A percentile compares a stretch with the other conserved stretches of the same genome.
Conservation (phyloP, 495 filamentous ascomycete species). For the Neurospora hispaniola region DNA sequence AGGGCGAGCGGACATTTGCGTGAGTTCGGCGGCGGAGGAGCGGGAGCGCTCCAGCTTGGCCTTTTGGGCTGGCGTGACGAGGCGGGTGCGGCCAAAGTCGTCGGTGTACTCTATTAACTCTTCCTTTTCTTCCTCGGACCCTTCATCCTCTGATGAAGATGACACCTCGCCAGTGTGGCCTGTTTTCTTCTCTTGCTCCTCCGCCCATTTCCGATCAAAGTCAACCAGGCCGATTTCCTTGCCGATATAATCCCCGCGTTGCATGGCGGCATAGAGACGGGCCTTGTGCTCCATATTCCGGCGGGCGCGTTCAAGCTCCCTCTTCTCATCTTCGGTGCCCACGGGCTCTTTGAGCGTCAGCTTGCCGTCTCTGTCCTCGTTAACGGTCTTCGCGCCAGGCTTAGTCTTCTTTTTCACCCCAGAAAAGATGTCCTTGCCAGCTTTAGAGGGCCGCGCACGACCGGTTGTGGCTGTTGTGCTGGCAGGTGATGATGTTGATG, state of each 20-base stretch:
- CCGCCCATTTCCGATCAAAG: conserved; percentile 91
- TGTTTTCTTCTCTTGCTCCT: conserved; percentile 33
- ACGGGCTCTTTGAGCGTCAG: conserved; percentile 31
- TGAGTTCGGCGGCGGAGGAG: conserved; percentile 37
- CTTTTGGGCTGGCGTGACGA: conserved; percentile 53
- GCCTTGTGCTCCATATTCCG: conserved; percentile 81
- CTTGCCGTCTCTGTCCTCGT: conserved; percentile 16
- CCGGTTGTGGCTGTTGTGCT: conserved; percentile 30
- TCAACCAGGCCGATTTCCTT: conserved; percentile 61
- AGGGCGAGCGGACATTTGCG: conserved; percentile 42
- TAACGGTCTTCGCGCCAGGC: conserved; percentile 21
- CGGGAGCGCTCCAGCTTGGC: conserved; percentile 40
- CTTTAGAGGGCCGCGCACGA: conserved; percentile 56
- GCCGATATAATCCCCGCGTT: conserved; percentile 55
- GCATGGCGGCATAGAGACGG: conserved; percentile 72
- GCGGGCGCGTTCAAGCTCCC: conserved; percentile 47
- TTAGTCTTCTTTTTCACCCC: conserved; percentile 57
- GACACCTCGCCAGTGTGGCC: conserved; percentile 24
- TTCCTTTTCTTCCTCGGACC: conserved; percentile 29
- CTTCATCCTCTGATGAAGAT: conserved; percentile 32
- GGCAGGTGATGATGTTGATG: conserved; percentile 7
- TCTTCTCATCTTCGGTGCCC: conserved; percentile 35
- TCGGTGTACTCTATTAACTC: conserved; percentile 75
- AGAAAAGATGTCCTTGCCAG: conserved; percentile 59
- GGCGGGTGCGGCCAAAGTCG: conserved; percentile 74